Conservation (phyloP, 441 rosid species). For the Biscutella laevigata region DNA sequence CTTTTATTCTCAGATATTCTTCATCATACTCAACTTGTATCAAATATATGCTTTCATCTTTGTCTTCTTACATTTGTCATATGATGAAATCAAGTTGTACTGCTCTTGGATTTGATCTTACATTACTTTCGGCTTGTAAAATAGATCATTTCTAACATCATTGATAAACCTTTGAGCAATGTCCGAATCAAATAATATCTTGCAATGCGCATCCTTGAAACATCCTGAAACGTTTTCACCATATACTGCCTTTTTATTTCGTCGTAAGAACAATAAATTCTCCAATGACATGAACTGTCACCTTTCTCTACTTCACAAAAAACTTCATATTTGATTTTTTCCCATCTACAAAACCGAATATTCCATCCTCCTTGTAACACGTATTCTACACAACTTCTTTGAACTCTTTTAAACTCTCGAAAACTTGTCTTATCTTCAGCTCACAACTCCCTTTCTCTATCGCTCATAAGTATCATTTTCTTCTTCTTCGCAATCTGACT, state of each 20-base stretch:
- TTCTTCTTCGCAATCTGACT: no score
- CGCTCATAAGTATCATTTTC: no score
- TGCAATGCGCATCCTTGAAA: background rate
- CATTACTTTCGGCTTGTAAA: background rate
- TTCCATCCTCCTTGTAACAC: no score
- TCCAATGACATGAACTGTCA: background rate
- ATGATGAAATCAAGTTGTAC: background rate
- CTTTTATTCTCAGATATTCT: background rate
- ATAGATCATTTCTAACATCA: background rate
- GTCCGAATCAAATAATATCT: background rate
- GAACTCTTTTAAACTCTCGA: no score
- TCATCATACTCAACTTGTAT: background rate
- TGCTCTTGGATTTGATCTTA: background rate
- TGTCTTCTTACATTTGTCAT: background rate
- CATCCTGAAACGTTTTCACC: background rate
- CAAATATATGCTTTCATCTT: background rate
- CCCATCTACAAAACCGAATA: no score
- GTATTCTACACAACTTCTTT: no score
- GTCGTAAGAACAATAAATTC: background rate
- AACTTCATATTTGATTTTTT: no score
- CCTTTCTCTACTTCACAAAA: no score
- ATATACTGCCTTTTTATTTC: background rate
- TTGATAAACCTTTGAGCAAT: background rate
- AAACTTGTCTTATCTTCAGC: no score
- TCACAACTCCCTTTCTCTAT: no score